These are phyloP conservation scores for Aspergillus hiratsukae DNA, from an alignment of 2,329 filamentous ascomycete species.

Conservation along the genomic window DNA sequence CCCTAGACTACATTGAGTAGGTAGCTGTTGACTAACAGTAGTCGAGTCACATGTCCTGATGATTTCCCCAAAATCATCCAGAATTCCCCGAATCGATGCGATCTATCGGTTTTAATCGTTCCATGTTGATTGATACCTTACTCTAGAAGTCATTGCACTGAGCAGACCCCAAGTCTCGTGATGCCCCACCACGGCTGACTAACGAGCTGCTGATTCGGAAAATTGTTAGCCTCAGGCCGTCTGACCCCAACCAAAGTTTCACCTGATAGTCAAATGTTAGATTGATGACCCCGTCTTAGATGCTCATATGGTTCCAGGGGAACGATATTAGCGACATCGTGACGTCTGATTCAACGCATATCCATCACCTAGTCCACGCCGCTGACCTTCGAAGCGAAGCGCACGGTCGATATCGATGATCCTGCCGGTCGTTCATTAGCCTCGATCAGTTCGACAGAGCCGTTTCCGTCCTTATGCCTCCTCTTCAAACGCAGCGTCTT, in stretches of 20 bases:
- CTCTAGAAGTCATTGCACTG: background rate
- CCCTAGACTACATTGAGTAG: background rate
- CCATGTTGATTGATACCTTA: background rate
- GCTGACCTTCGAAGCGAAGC: background rate
- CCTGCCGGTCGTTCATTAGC: slow-evolving; percentile 15
- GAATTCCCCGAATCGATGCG: background rate
- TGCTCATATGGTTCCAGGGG: background rate
- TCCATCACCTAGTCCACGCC: background rate
- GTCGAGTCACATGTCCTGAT: background rate
- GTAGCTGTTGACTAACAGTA: background rate
- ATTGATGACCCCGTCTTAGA: background rate
- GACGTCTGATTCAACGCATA: background rate
- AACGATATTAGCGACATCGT: background rate
- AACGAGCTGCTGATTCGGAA: slow-evolving; percentile 6
- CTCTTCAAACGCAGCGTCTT: slow-evolving; percentile 8
- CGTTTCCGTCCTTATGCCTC: slow-evolving; percentile 23
- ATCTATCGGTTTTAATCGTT: background rate
- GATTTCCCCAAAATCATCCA: background rate
- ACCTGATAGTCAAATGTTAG: background rate
- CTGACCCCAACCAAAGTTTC: slow-evolving; percentile 3
- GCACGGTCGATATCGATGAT: background rate
- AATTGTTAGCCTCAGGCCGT: slow-evolving; percentile 3
- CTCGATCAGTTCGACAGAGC: slow-evolving; percentile 7
- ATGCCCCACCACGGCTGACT: slow-evolving; percentile 12
- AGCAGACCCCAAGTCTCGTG: slow-evolving; percentile 2